Percentiles rank a stretch among this genome's conserved stretches.
These are phyloP conservation scores for Sedum album DNA, from an alignment of 164 flowering plant genomes.

Conservation along the genomic window DNA sequence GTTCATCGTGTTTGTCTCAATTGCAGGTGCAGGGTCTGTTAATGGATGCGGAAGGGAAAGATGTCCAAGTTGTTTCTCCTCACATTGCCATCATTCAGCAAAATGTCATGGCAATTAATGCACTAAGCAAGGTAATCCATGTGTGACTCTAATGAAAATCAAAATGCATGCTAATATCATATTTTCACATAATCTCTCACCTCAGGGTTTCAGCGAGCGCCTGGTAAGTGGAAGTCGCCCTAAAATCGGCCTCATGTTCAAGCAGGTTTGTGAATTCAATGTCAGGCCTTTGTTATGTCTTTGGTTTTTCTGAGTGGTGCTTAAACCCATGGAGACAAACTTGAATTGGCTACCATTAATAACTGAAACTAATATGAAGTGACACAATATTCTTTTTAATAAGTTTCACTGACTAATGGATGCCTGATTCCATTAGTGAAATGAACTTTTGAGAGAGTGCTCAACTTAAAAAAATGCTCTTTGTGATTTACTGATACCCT, in stretches of 20 bases:
- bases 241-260: conserved; percentile 86
- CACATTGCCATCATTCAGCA: conserved; percentile 64
- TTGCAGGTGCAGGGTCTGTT: conserved; percentile 71
- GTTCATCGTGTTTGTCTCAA: background rate
- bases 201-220: conserved; percentile 92
- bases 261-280: conserved; percentile 54
- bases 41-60: conserved; percentile 35
- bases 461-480: background rate
- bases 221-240: conserved; percentile 89
- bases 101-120: conserved; percentile 79
- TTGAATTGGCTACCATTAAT: background rate
- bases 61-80: conserved; percentile 42
- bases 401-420: background rate
- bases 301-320: background rate
- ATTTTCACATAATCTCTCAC: conserved; percentile 7
- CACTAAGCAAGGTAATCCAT: conserved; percentile 81
- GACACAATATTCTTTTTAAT: background rate
- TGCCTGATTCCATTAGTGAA: background rate
- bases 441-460: background rate
- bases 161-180: background rate
- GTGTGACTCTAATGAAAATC: background rate
- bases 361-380: background rate
- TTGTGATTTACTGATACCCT: background rate
- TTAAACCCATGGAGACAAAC: background rate
- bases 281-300: background rate